Conservation (phyloP, 495 filamentous ascomycete genomes). For the Neurospora sp. region DNA sequence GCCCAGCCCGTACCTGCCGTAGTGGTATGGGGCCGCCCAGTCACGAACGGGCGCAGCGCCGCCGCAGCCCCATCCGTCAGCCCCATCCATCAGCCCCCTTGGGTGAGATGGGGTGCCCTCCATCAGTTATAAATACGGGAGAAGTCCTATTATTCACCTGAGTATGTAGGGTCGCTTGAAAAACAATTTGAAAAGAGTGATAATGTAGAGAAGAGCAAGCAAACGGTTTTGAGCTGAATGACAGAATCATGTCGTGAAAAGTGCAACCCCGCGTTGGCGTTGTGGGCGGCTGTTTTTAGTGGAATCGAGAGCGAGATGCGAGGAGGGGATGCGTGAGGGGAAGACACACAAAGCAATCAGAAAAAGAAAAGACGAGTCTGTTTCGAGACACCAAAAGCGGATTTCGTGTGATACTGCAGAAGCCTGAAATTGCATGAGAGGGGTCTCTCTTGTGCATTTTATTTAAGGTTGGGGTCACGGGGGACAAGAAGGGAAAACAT, state of each 20-base stretch:
- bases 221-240: not conserved
- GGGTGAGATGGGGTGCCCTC: not conserved
- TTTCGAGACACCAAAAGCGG: not conserved
- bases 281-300: not conserved
- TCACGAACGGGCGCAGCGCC: not conserved
- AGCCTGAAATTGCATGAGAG: not conserved
- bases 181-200: not conserved
- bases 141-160: not conserved
- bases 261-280: not conserved
- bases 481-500: not conserved
- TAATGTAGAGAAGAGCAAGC: not conserved
- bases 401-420: not conserved
- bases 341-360: not conserved
- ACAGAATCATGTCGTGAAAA: not conserved
- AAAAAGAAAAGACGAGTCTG: not conserved
- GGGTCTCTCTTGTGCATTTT: not conserved
- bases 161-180: not conserved
- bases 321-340: not conserved
- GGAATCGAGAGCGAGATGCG: not conserved
- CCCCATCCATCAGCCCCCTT: not conserved
- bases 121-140: not conserved
- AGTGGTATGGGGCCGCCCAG: not conserved
- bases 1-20: not conserved
- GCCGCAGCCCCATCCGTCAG: not conserved
- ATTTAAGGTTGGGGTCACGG: not conserved